phyloP scores from a whole-genome alignment of 257 asterid species.

The Thymus quinquecostatus region DNA sequence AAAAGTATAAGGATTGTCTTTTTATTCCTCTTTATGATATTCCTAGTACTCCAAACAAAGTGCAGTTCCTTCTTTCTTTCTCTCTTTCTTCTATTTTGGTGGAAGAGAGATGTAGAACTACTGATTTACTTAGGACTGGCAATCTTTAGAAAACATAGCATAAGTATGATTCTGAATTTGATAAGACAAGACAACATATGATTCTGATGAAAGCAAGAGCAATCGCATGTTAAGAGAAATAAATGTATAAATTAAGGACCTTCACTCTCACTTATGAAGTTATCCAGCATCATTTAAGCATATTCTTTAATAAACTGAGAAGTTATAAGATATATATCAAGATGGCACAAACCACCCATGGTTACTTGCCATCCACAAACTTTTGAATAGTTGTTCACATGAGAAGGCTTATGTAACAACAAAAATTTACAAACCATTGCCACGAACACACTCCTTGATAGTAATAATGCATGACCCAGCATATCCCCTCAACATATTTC shows the following conservation, averaged over 20 bases:
- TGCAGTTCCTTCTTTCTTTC: background rate
- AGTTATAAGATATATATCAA: background rate
- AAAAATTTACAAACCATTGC: conserved; percentile 61
- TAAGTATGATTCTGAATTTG: background rate
- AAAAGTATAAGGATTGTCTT: background rate
- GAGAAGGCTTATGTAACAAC: conserved; percentile 4
- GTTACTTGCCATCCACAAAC: background rate
- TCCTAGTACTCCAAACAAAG: background rate
- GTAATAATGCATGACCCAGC: conserved; percentile 81
- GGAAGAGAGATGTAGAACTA: background rate
- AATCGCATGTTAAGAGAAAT: background rate
- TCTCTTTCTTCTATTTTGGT: background rate
- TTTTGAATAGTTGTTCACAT: conserved; percentile 2
- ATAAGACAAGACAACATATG: background rate
- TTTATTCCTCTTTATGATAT: background rate
- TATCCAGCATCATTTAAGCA: background rate
- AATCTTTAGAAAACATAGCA: background rate
- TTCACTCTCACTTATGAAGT: background rate
- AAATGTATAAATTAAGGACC: background rate
- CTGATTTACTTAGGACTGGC: background rate
- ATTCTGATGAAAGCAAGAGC: background rate
- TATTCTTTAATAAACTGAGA: background rate
- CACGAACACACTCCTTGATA: conserved; percentile 81
- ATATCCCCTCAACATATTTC: conserved; percentile 69
- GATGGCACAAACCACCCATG: background rate